Base-by-base conservation (phyloP, 495 filamentous ascomycete species). In the Penicillium mononematosum region DNA sequence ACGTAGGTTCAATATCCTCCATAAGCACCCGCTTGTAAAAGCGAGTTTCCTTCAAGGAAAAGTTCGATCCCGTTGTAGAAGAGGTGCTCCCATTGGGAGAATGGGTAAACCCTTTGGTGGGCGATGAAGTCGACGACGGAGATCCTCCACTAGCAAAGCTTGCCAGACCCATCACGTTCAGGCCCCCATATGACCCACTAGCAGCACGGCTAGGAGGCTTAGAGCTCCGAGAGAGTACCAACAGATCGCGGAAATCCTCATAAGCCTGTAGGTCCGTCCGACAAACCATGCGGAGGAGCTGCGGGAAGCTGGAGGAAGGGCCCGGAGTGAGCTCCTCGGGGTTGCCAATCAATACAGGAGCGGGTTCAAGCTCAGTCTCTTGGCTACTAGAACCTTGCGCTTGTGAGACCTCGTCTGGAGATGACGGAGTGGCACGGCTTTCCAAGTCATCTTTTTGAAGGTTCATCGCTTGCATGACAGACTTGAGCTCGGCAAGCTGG, bases 1-100 rank as follows among this genome's bases (percentile, higher is more conserved):
- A 73, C 0, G 94, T 96, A 3, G 94, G 94, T 72, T 98, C 94
- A 52, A 98, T 88, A 71, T 98, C 94, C 69, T 98, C 94, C 50
- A 83, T 77, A 12, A 96, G 71, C 6, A 81, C 83, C 20, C 94
- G 85, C 71, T 98, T 98, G 73, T 92, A 98, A 70, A 96, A 98
- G 58, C 87, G 88, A 4, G 88, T 91, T 53, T 97, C 94, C 64
- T 96, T 96, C 44, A 98, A 73, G 9, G 85, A 79, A 20, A 77
- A 73, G 42, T 74, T 70, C 20, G 69, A 65, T n/a, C 66, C 66
- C 3, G 56, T 56, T 36, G 70, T 70, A 6, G 75, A 77, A 11
- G 73, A 75, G 16, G 69, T 41, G 48, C 70, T 70, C n/a, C 75
- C 71, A 58, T 68, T 71, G 5, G 75, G 73, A 7, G 75, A 76